Evolutionary conservation across 768 basidiomycete genomes (phyloP).

Genomic region (Rhizopogon rudus): DNA sequence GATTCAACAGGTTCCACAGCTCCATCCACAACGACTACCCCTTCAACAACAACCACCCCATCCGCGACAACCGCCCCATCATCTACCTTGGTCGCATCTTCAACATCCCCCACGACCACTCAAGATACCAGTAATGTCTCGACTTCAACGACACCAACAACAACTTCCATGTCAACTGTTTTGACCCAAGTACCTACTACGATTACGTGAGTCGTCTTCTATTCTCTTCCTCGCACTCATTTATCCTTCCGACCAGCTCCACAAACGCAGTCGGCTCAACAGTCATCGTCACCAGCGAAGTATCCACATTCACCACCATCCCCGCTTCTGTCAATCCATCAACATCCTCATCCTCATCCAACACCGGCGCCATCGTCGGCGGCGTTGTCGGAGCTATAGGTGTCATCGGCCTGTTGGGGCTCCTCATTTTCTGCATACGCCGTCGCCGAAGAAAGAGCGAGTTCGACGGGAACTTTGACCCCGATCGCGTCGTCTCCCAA

Average conservation of each 20-base stretch:
- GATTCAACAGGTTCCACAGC: background rate
- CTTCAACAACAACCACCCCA: constrained; percentile 1
- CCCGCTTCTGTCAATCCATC: background rate
- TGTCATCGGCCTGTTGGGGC: constrained; percentile 19
- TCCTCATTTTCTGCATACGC: constrained; percentile 27
- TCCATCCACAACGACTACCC: constrained; percentile 3
- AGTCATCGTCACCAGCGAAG: constrained; percentile 12
- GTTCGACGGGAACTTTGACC: constrained; percentile 48
- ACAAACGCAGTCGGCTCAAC: constrained; percentile 18
- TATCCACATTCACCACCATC: constrained; percentile 12
- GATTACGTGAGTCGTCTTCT: constrained; percentile 17
- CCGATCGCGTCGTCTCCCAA: constrained; percentile 34
- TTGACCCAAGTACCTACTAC: constrained; percentile 1
- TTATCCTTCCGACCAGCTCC: constrained; percentile 9
- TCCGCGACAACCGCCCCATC: background rate
- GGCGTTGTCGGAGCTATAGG: constrained; percentile 45
- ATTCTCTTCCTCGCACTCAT: background rate
- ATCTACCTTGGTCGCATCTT: background rate
- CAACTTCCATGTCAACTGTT: constrained; percentile 1
- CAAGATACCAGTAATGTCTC: background rate
- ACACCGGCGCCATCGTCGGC: constrained; percentile 42
- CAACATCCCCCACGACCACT: background rate
- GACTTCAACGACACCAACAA: background rate
- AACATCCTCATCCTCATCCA: background rate
- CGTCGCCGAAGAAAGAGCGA: constrained; percentile 27